Base-by-base conservation (phyloP, 345 rosid genomes). In the Barbarea vulgaris region DNA sequence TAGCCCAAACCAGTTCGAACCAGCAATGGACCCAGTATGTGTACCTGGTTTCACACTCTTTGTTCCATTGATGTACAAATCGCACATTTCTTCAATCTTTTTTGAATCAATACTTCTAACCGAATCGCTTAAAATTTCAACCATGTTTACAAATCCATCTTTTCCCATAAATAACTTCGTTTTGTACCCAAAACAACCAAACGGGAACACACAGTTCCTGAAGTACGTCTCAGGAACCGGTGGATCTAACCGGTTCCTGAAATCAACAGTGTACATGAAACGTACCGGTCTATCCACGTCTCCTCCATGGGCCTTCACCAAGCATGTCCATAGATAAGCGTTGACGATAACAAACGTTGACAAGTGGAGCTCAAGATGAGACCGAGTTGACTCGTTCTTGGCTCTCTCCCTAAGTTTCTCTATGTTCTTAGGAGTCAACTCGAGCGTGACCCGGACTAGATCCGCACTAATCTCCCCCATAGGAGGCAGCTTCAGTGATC, bases 261-360 rank as follows among this genome's bases (percentile, higher is more conserved):
- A 78, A 51, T 76, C 81, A 10, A 67, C 73, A 4, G 80, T 1
- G 10, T 78, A 62, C 1, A 12, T 62, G 3, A 70, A 27, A 0
- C 19, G 5, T 0, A 82, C 73, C 5, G 7, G 24, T 48, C 69
- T 58, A 2, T 69, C 22, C 5, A 2, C 25, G 0, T 76, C 70
- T 1, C 73, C 76, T 6, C 80, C 78, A 67, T 21, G 69, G 0
- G 83, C 62, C 68, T 59, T 77, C 2, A 74, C 37, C 12, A 79
- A 3, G 63, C 84, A 79, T 25, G 37, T 33, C 19, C 59, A 48
- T 0, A 54, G 6, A 36, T 79, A 74, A 0, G 82, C 80, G 15
- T 25, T 42, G 0, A 79, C 39, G 2, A 81, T 47, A 30, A 74
- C 82, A 7, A 83, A 81, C 19, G 77, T 70, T 1, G 84, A 78